A percentile compares a stretch with the other conserved stretches of the same genome.
phyloP scores from a whole-genome alignment of 805 yeast genomes.

The Starmerella apicola region DNA sequence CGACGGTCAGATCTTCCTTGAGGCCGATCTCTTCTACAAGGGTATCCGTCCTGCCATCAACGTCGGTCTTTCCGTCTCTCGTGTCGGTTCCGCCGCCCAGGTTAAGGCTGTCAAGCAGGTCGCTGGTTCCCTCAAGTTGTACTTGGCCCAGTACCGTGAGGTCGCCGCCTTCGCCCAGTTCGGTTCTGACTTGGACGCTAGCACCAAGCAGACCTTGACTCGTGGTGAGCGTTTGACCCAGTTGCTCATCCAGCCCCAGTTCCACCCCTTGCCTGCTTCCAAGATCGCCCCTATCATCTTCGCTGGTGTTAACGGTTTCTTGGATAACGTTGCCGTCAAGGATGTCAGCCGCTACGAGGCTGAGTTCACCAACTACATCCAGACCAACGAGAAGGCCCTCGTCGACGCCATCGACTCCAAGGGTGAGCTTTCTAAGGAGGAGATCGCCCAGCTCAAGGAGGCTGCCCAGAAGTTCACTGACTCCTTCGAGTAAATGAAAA shows the following conservation, averaged over 20 bases:
- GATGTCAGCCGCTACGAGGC: constrained; percentile 85
- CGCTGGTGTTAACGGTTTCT: constrained; percentile 99
- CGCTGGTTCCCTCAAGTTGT: constrained; percentile 99
- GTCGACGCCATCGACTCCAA: constrained; percentile 69
- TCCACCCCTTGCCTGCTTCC: constrained; percentile 93
- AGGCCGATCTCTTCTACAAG: constrained; percentile 99
- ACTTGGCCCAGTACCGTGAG: constrained; percentile 99
- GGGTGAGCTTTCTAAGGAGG: constrained; percentile 85
- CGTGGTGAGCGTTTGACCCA: constrained; percentile 99
- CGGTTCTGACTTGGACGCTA: constrained; percentile 99
- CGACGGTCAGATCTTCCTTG: constrained; percentile 97
- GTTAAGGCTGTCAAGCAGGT: constrained; percentile 99
- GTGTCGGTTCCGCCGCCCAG: constrained; percentile 99
- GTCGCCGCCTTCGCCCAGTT: constrained; percentile 99
- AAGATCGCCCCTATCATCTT: constrained; percentile 97
- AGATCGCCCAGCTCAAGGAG: constrained; percentile 73
- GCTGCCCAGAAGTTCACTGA: constrained; percentile 89
- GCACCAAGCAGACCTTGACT: constrained; percentile 95
- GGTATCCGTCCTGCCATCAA: constrained; percentile 99
- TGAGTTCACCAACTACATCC: constrained; percentile 82
- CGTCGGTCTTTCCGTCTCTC: constrained; percentile 99
- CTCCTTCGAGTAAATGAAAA: constrained; percentile 43
- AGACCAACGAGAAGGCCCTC: constrained; percentile 77
- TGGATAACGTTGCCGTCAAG: constrained; percentile 73
- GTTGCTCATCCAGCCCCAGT: constrained; percentile 95